Evolutionary conservation across 2,329 filamentous ascomycete genomes (phyloP), one percentile per base, ranked within the genome.

Genomic region (Erysiphe pulchra): DNA sequence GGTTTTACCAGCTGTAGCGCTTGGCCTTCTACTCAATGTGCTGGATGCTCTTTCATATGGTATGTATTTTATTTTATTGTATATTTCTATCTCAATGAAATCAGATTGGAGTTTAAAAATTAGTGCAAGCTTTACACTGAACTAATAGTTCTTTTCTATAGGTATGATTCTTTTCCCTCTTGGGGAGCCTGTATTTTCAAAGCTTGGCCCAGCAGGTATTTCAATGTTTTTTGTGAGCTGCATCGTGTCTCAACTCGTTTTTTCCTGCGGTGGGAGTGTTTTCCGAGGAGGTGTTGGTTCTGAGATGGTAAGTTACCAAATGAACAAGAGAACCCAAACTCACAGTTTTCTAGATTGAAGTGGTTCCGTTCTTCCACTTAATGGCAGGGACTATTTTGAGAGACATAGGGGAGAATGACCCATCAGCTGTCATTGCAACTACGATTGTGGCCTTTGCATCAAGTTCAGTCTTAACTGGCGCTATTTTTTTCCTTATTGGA

Each of bases 191-290:
- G 71, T 93, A 17, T 98, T 98, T 59, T 73, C 79, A 28, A 71
- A 79, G 50, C 73, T 95, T 7, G 90, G 87, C 1, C 78, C 87
- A 0, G 87, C 93, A 47, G 90, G 90, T 20, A 93, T 98, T 47
- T 93, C 90, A 0, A 94, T 98, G 62, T 98, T 95, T 64, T 98
- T 95, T 60, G 82, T 98, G 53, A 94, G 86, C 67, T 94, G 86
- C 47, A 93, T 98, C 50, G 72, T 95, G 37, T 81, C 90, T 0
- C 90, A 98, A 59, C 61, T 98, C 45, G 80, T 84, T 14, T 95
- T 87, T 59, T 94, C 87, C 0, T 69, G 70, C 17, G 77, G 76
- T 3, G 80, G 84, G 0, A 94, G 86, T 55, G 76, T 83, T 32
- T 98, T 98, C 64, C 79, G 73, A 52, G 87, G 90, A 14, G 85